Evolutionary conservation across 306 rosid genomes (phyloP), one percentile per base, ranked within the genome.

Genomic region (Cicer yamashitae): DNA sequence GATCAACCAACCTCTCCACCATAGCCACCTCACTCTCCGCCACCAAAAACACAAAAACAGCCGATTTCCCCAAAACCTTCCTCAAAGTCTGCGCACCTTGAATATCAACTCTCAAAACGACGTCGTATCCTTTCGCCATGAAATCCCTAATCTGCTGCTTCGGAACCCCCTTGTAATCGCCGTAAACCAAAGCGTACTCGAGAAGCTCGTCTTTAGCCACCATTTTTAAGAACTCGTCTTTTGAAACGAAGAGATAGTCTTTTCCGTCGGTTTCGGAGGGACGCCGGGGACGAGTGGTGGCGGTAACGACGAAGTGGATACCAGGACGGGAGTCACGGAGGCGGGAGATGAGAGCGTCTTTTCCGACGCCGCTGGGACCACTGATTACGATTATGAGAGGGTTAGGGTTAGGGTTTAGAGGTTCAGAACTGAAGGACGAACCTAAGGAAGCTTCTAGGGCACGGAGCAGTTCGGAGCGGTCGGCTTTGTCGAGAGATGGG

Each of bases 291-390:
- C 98, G 89, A 52, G 79, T 86, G 13, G 99, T 94, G 46, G 91
- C 96, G 1, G 99, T 94, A 12, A 94, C 89, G 17, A 94, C 98
- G 58, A 92, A 94, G 62, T 89, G 99, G 15, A 94, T 82, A 47
- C 72, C 74, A 8, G 78, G 80, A 13, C 97, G 87, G 61, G 79
- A 68, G 3, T 86, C 77, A 70, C 87, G 85, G 71, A 94, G 88
- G 62, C 82, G 80, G 7, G 77, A 75, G 40, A 94, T 92, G 25
- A 90, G 77, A 7, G 99, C 90, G 84, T 92, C 97, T 67, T 94
- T 94, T 51, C 99, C 99, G 53, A 92, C 99, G 6, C 99, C 99
- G 68, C 98, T 92, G 7, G 99, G 96, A 5, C 99, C 99, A 62
- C 93, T 84, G 45, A 94, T 91, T 10, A 94, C 96, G 60, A 94